phyloP scores from a whole-genome alignment of 805 yeast genomes.

The Allodekkera sacchari region DNA sequence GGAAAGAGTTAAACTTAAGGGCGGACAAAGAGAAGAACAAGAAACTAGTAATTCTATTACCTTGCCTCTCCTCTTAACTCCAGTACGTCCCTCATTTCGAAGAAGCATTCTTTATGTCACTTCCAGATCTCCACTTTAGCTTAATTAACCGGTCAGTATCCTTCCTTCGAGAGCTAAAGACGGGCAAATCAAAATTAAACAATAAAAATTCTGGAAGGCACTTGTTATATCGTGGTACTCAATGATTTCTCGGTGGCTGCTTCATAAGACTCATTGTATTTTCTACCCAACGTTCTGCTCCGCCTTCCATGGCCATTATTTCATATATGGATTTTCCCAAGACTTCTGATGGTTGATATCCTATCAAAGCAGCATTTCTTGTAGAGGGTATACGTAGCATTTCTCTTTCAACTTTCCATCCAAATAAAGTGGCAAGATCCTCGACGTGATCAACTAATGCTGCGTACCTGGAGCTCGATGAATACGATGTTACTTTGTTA shows the following conservation, averaged over 20 bases:
- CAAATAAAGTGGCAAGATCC: conserved; percentile 53
- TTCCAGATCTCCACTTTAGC: neutral
- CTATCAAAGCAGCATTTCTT: conserved; percentile 84
- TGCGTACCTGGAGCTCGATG: conserved; percentile 62
- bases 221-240: conserved; percentile 1
- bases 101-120: neutral
- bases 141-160: neutral
- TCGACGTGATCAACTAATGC: conserved; percentile 82
- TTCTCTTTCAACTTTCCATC: conserved; percentile 83
- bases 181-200: neutral
- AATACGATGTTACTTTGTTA: conserved; percentile 18
- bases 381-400: conserved; percentile 92
- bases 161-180: neutral
- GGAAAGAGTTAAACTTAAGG: too few species aligned
- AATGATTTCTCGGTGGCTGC: conserved; percentile 64
- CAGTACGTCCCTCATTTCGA: too few species aligned
- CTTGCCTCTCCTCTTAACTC: too few species aligned
- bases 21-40: too few species aligned
- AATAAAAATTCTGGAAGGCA: too few species aligned
- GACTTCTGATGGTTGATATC: conserved; percentile 32
- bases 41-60: too few species aligned
- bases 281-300: conserved; percentile 87
- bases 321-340: conserved; percentile 39
- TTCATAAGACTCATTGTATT: conserved; percentile 65
- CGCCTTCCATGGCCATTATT: conserved; percentile 69